These are phyloP conservation scores for Aleurites moluccanus DNA, from an alignment of 441 rosid genomes.

Conservation along the genomic window DNA sequence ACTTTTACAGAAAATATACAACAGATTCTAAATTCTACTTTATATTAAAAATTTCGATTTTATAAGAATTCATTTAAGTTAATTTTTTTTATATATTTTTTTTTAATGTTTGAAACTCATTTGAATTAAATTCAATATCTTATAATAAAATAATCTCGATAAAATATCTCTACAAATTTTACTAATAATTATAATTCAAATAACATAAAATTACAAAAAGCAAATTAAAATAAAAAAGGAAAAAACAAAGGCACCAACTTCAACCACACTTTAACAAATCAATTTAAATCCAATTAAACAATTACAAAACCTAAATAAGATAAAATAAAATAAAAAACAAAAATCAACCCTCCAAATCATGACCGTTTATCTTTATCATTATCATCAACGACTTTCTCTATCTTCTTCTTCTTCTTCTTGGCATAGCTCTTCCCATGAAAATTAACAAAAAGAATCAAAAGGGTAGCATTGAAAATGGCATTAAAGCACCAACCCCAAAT, in stretches of 20 bases:
- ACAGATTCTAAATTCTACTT: no score
- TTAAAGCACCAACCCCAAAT: constrained; percentile 60
- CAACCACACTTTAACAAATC: background rate
- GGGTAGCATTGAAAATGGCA: constrained; percentile 58
- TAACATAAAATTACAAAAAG: no score
- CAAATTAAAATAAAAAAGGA: background rate
- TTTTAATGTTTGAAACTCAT: no score
- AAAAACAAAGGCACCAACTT: background rate
- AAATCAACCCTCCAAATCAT: background rate
- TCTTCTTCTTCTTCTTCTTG: background rate
- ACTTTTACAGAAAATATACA: no score
- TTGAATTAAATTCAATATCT: no score
- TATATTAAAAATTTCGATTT: no score
- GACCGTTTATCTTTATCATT: constrained; percentile 6
- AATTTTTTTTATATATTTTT: no score
- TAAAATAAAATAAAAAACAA: background rate
- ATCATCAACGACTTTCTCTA: background rate
- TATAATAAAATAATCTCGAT: no score
- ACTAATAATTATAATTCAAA: no score
- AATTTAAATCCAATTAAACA: background rate
- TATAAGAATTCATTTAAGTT: no score
- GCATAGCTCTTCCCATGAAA: constrained; percentile 48
- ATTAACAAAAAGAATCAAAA: constrained; percentile 48
- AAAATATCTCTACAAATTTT: no score
- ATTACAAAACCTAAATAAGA: background rate